Base-by-base conservation (phyloP, 257 asterid species). In the Osmanthus fragrans region DNA sequence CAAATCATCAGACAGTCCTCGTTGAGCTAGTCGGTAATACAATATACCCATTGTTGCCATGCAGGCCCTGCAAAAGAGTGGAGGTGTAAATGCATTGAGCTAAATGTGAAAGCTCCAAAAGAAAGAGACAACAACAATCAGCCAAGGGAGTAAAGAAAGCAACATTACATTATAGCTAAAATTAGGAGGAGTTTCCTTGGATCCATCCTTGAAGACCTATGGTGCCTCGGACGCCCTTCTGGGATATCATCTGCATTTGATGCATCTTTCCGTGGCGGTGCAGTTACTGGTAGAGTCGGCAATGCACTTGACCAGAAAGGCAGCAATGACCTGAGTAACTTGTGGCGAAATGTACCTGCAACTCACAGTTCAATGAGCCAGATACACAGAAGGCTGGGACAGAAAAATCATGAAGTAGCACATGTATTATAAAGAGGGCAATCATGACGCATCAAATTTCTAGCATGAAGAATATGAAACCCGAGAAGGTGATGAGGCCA, bases 241-340 rank as follows among this genome's bases (percentile, higher is more conserved):
- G 92, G 74, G 75, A 85, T 80, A 81, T 91, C 97, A 81, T 89
- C 95, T 70, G 80, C 88, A 80, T 87, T 89, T 21, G 88, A 82
- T 36, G 74, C 73, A 65, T 96, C 98, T 90, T 92, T 96, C 74
- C 88, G 86, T 27, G 97, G 90, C 37, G 99, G 98, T 4, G 98
- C 97, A 71, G 92, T 92, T 71, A 96, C 98, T 29, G 98, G 99
- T 80, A 96, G 86, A 72, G 89, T 89, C 45, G 99, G 97, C 83
- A 90, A 86, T 73, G 97, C 84, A 84, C 94, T 93, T 58, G 97
- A 93, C 98, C 98, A 96, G 86, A 96, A 96, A 39, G 99, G 99
- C 78, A 96, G 88, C 84, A 96, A 80, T 37, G 97, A 90, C 83
- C 95, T 88, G 29, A 96, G 86, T 80, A 93, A 79, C 90, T 96